Conservation (phyloP, 106 monocot genomes). For the Xerophyta viscosa region DNA sequence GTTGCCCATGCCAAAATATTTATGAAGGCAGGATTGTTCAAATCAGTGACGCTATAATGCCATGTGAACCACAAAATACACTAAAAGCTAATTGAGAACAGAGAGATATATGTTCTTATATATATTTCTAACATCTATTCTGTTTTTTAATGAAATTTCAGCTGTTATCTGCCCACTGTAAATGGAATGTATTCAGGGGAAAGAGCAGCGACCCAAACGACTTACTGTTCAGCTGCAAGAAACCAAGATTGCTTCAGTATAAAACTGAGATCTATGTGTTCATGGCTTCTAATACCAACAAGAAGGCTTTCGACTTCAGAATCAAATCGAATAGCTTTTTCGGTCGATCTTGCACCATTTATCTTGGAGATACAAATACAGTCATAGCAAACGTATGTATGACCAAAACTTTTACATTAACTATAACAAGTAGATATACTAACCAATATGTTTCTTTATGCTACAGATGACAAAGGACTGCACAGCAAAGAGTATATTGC, state of each 20-base stretch:
- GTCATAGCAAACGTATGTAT: constrained; percentile 10
- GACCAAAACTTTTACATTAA: too few relatives aligned
- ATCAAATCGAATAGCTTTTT: constrained; percentile 17
- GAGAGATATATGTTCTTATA: too few relatives aligned
- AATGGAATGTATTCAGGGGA: constrained; percentile 18
- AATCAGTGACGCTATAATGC: too few relatives aligned
- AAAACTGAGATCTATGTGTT: constrained; percentile 18
- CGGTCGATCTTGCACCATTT: constrained; percentile 16
- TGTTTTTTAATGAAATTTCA: background rate
- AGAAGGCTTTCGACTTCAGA: constrained; percentile 18
- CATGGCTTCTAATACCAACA: constrained; percentile 11
- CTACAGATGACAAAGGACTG: constrained; percentile 5
- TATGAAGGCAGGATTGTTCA: too few relatives aligned
- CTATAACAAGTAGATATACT: too few relatives aligned
- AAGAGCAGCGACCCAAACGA: constrained; percentile 11
- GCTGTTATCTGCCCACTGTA: constrained; percentile 13
- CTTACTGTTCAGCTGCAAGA: constrained; percentile 14
- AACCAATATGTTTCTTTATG: background rate
- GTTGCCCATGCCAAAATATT: too few relatives aligned
- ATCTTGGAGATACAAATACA: constrained; percentile 5
- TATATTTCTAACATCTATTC: too few relatives aligned
- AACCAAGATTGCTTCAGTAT: constrained; percentile 9
- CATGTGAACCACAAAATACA: too few relatives aligned
- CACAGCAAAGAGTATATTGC: background rate
- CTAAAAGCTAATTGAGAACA: too few relatives aligned